phyloP scores from a whole-genome alignment of 495 filamentous ascomycete species.

The Aspergillus nidulans region DNA sequence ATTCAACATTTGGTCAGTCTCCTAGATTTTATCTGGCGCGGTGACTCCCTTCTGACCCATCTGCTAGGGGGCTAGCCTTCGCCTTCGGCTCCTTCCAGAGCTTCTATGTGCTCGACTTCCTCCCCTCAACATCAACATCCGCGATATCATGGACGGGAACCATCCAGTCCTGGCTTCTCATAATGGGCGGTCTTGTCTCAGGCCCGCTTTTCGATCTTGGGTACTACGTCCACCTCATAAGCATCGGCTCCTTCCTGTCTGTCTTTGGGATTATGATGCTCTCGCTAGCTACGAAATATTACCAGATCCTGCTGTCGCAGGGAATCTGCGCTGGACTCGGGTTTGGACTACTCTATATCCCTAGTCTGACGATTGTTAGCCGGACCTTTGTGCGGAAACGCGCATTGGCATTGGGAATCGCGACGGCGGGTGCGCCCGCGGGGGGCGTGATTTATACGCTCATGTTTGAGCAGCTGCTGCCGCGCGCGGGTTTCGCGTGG shows the following conservation, averaged over 20 bases:
- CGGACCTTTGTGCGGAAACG: slow-evolving; percentile 32
- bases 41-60: too few relatives aligned
- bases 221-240: slow-evolving; percentile 16
- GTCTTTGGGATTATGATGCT: neutral
- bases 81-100: slow-evolving; percentile 45
- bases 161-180: slow-evolving; percentile 35
- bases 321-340: slow-evolving; percentile 34
- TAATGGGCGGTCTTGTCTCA: slow-evolving; percentile 33
- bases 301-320: slow-evolving; percentile 33
- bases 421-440: slow-evolving; percentile 33
- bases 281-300: neutral
- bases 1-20: neutral
- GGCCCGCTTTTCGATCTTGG: slow-evolving; percentile 45
- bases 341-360: slow-evolving; percentile 35
- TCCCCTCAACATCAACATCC: slow-evolving; percentile 21
- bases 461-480: slow-evolving; percentile 43
- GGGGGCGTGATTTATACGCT: slow-evolving; percentile 54
- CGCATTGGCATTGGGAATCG: slow-evolving; percentile 43
- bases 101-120: slow-evolving; percentile 30
- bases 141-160: slow-evolving; percentile 46
- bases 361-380: slow-evolving; percentile 36
- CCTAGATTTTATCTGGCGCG: too few relatives aligned
- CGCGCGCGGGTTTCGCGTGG: slow-evolving; percentile 47
- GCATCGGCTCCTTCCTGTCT: neutral
- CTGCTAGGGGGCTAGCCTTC: slow-evolving; percentile 34